Evolutionary conservation across 495 filamentous ascomycete genomes (phyloP).

Genomic region (Trichoderma orchidacearum): DNA sequence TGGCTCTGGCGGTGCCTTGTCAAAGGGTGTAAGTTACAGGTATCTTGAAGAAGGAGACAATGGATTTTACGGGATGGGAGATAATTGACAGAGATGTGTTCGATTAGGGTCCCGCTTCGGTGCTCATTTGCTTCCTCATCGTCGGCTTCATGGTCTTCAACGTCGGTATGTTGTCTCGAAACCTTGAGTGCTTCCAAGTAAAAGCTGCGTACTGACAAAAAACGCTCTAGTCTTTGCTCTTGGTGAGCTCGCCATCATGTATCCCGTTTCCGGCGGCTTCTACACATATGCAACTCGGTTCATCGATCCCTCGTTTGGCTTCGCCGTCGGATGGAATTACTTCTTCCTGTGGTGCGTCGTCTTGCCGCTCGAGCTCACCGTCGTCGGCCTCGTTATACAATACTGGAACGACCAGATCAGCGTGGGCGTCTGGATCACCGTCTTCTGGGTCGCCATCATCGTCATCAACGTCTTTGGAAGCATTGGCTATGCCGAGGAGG

Average conservation of each 20-base stretch:
- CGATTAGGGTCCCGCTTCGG: slow-evolving; percentile 28
- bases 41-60: too few relatives aligned
- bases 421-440: slow-evolving; percentile 54
- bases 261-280: slow-evolving; percentile 46
- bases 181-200: too few relatives aligned
- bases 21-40: slow-evolving; percentile 19
- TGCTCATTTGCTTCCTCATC: slow-evolving; percentile 40
- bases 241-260: slow-evolving; percentile 62
- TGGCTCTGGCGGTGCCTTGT: slow-evolving; percentile 33
- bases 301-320: slow-evolving; percentile 67
- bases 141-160: slow-evolving; percentile 43
- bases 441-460: slow-evolving; percentile 67
- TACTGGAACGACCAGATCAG: slow-evolving; percentile 41
- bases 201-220: slow-evolving; percentile 5
- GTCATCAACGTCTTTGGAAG: slow-evolving; percentile 61
- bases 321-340: slow-evolving; percentile 80
- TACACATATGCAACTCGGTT: slow-evolving; percentile 59
- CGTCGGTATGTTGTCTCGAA: slow-evolving; percentile 28
- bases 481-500: slow-evolving; percentile 59
- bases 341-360: slow-evolving; percentile 49
- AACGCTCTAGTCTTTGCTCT: slow-evolving; percentile 43
- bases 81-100: not conserved
- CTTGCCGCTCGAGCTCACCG: slow-evolving; percentile 41
- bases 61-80: not conserved
- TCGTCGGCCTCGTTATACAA: slow-evolving; percentile 36